Conservation (phyloP, 257 asterid genomes). For the Jasminum sambac region DNA sequence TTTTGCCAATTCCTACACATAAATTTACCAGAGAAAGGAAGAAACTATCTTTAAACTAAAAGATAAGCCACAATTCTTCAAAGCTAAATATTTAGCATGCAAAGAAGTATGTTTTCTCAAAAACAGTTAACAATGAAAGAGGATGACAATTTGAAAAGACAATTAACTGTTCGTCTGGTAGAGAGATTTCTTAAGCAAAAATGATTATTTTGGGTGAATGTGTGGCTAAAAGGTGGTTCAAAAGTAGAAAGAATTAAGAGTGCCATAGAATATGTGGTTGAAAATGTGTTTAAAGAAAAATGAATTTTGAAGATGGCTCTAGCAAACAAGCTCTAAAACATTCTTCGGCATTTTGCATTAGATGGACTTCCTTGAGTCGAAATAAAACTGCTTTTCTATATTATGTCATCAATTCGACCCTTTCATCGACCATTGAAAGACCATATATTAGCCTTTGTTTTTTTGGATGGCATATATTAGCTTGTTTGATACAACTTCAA, state of each 20-base stretch:
- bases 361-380: background rate
- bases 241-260: too few species aligned
- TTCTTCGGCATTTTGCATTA: constrained; percentile 14
- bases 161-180: background rate
- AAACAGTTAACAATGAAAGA: constrained; percentile 1
- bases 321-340: background rate
- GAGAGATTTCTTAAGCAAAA: too few species aligned
- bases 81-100: constrained; percentile 3
- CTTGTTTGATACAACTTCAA: too few species aligned
- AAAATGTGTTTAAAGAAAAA: too few species aligned
- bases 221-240: too few species aligned
- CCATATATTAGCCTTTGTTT: too few species aligned
- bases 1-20: constrained; percentile 78
- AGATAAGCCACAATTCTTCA: background rate
- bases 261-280: too few species aligned
- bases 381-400: background rate
- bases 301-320: too few species aligned
- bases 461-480: too few species aligned
- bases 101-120: background rate
- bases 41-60: constrained; percentile 10
- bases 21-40: constrained; percentile 20
- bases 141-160: constrained; percentile 1
- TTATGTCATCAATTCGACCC: background rate
- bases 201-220: too few species aligned
- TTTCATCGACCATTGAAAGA: constrained; percentile 1